phyloP scores from a whole-genome alignment of 2,329 filamentous ascomycete genomes.

The Pyrenochaeta sp. region DNA sequence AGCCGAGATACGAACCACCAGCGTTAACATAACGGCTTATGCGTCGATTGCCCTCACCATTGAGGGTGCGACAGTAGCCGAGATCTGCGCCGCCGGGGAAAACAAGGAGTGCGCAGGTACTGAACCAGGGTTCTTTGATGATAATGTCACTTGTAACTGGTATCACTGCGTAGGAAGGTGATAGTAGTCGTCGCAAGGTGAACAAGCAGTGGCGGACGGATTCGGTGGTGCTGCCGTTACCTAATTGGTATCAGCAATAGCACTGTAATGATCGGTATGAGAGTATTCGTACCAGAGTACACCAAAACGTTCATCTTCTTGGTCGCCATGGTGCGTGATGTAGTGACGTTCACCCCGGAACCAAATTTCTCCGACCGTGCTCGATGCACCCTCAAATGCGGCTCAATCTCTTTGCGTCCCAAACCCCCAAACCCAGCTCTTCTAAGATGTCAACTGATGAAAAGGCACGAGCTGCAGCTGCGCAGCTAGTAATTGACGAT shows the following conservation, averaged over 20 bases:
- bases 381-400: conserved; percentile 22
- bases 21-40: conserved; percentile 86
- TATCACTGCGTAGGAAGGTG: conserved; percentile 91
- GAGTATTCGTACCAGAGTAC: conserved; percentile 75
- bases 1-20: conserved; percentile 86
- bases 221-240: conserved; percentile 83
- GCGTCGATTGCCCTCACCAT: conserved; percentile 84
- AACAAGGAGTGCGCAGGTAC: conserved; percentile 87
- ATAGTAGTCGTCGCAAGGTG: conserved; percentile 83
- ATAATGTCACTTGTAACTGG: conserved; percentile 80
- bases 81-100: conserved; percentile 95
- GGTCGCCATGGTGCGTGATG: conserved; percentile 62
- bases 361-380: conserved; percentile 40
- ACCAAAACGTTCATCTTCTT: conserved; percentile 89
- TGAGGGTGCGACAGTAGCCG: conserved; percentile 86
- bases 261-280: neutral
- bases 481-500: conserved; percentile 70
- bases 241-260: conserved; percentile 54
- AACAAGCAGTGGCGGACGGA: conserved; percentile 91
- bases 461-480: conserved; percentile 46
- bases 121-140: conserved; percentile 89
- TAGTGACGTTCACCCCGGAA: conserved; percentile 33
- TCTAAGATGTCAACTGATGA: conserved; percentile 66
- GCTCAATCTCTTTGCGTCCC: conserved; percentile 9
- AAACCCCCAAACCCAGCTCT: conserved; percentile 12